Conservation (phyloP, 2,329 filamentous ascomycete genomes). For the Aspergillus hortae region DNA sequence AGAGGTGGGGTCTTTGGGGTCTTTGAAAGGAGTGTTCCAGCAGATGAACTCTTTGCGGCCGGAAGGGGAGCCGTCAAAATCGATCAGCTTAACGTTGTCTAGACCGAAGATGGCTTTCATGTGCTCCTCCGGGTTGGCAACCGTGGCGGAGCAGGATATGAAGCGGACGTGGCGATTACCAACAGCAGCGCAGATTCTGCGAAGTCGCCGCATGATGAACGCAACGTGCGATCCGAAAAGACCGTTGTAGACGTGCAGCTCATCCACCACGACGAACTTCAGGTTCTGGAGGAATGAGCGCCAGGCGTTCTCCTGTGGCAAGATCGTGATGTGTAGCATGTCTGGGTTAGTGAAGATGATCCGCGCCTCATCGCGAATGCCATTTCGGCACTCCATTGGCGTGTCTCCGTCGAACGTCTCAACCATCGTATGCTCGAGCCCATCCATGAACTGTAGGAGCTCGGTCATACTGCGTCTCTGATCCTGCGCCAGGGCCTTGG, state of each 20-base stretch:
- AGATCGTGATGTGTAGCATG: conserved; percentile 91
- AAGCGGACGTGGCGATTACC: conserved; percentile 85
- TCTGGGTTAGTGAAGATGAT: conserved; percentile 98
- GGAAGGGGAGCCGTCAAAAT: conserved; percentile 89
- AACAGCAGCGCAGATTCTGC: conserved; percentile 83
- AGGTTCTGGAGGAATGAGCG: conserved; percentile 82
- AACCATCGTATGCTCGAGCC: conserved; percentile 70
- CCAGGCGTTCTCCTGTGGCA: conserved; percentile 90
- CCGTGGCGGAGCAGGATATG: conserved; percentile 93
- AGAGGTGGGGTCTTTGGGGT: conserved; percentile 79
- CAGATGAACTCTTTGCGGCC: conserved; percentile 92
- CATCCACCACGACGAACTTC: conserved; percentile 84
- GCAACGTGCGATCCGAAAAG: conserved; percentile 91
- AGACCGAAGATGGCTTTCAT: conserved; percentile 94
- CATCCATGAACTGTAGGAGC: conserved; percentile 74
- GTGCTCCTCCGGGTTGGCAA: conserved; percentile 86
- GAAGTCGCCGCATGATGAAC: conserved; percentile 85
- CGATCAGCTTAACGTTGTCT: conserved; percentile 73
- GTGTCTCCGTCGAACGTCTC: conserved; percentile 98
- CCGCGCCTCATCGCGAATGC: conserved; percentile 80
- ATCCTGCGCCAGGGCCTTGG: conserved; percentile 93
- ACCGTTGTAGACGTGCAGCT: conserved; percentile 95
- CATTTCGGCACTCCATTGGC: conserved; percentile 70
- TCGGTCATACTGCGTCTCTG: conserved; percentile 86
- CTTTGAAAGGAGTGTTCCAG: conserved; percentile 96